A percentile compares a stretch with the other conserved stretches of the same genome.
These are phyloP conservation scores for Phialemoniopsis sp. DNA, from an alignment of 2,329 filamentous ascomycete species.

Conservation along the genomic window DNA sequence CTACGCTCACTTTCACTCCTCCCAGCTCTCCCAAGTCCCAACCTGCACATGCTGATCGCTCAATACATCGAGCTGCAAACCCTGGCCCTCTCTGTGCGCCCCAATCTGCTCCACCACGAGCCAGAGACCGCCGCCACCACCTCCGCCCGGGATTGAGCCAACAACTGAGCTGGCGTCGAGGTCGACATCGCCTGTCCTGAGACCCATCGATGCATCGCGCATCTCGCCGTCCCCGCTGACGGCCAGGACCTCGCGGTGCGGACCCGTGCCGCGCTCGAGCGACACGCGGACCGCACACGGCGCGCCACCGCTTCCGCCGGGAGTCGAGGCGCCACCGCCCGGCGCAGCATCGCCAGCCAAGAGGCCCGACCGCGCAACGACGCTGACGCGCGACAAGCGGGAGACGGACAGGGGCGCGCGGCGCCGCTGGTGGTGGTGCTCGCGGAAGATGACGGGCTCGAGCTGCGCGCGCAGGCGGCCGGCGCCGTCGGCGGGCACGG, in stretches of 20 bases:
- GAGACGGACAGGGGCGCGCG: conserved; percentile 32
- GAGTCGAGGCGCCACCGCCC: conserved; percentile 3
- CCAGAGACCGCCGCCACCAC: conserved; percentile 58
- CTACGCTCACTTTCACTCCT: conserved; percentile 11
- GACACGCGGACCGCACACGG: conserved; percentile 57
- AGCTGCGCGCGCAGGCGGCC: conserved; percentile 65
- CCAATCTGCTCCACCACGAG: conserved; percentile 78
- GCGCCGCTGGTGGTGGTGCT: conserved; percentile 26
- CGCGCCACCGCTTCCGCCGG: conserved; percentile 14
- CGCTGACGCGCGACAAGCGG: conserved; percentile 56
- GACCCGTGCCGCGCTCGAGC: conserved; percentile 68
- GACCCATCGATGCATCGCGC: conserved; percentile 59
- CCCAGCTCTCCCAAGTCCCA: conserved; percentile 34
- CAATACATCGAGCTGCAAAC: conserved; percentile 49
- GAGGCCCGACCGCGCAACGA: conserved; percentile 27
- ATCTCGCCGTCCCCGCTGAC: conserved; percentile 71
- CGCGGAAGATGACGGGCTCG: conserved; percentile 28
- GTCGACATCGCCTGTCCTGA: conserved; percentile 72
- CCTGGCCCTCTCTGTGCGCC: conserved; percentile 26
- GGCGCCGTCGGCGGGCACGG: conserved; percentile 68
- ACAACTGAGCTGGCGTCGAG: conserved; percentile 57
- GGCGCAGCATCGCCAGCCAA: conserved; percentile 7
- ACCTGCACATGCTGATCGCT: conserved; percentile 42
- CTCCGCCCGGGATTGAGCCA: too few relatives aligned
- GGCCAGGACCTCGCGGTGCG: conserved; percentile 60